Percentiles rank a stretch among this genome's conserved stretches.
phyloP scores from a whole-genome alignment of 176 grass and related monocot species.

The Luzula sylvatica region DNA sequence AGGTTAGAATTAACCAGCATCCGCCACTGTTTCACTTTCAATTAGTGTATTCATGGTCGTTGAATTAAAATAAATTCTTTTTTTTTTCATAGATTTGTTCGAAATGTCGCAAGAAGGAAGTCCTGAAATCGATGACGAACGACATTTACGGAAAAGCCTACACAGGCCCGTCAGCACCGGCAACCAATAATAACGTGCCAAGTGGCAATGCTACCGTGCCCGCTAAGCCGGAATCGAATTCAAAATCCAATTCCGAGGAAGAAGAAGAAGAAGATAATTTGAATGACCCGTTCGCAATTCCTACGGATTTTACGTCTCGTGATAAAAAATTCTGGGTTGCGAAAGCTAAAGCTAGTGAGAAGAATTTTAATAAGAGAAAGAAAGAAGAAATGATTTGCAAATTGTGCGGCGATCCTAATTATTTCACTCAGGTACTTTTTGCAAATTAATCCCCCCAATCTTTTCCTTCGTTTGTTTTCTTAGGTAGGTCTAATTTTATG shows the following conservation, averaged over 20 bases:
- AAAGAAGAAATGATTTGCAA: conserved; percentile 98
- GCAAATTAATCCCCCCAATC: not conserved
- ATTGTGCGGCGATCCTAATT: conserved; percentile 77
- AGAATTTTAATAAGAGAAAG: conserved; percentile 96
- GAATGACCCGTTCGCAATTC: conserved; percentile 75
- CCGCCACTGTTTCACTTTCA: too few species aligned
- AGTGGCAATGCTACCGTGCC: conserved; percentile 42
- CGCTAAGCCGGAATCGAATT: not conserved
- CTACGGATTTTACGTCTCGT: conserved; percentile 90
- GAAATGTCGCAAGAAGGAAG: conserved; percentile 68
- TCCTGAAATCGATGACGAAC: conserved; percentile 86
- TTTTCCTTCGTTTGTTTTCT: too few species aligned
- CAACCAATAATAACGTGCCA: conserved; percentile 23
- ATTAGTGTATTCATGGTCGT: too few species aligned
- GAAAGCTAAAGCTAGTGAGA: conserved; percentile 95
- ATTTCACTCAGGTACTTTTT: conserved; percentile 81
- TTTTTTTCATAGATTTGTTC: conserved; percentile 4
- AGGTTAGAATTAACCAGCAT: too few species aligned
- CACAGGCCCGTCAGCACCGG: conserved; percentile 46
- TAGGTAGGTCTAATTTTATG: too few species aligned
- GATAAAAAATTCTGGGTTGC: conserved; percentile 93
- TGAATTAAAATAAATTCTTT: not conserved
- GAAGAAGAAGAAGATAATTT: conserved; percentile 64
- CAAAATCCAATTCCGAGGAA: conserved; percentile 21
- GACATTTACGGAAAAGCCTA: conserved; percentile 95